These are phyloP conservation scores for Septoria petroselini DNA, from an alignment of 2,329 filamentous ascomycete species.

Conservation along the genomic window DNA sequence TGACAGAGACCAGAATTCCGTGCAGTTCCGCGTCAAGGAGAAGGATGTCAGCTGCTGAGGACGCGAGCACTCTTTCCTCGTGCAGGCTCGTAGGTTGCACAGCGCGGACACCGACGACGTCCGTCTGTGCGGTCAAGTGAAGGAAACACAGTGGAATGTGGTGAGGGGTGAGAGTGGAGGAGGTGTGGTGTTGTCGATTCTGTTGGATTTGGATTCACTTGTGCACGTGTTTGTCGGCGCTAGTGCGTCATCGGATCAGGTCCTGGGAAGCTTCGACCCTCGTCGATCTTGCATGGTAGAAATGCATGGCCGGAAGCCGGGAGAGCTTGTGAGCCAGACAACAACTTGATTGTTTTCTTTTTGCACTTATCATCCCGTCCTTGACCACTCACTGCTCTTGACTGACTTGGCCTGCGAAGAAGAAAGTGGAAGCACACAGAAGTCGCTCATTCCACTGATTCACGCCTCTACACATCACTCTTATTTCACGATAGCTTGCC, in stretches of 20 bases:
- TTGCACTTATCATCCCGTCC: neutral
- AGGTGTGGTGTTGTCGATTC: neutral
- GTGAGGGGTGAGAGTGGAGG: neutral
- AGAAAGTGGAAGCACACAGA: neutral
- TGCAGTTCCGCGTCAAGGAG: no score
- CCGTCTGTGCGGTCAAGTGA: no score
- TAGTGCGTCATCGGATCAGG: slow-evolving; percentile 10
- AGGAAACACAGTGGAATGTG: no score
- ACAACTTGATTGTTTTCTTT: neutral
- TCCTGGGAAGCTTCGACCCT: slow-evolving; percentile 1
- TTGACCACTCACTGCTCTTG: no score
- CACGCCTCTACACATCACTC: neutral
- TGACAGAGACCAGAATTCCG: no score
- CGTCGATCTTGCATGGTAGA: neutral
- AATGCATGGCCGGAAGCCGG: slow-evolving; percentile 6
- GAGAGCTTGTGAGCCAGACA: slow-evolving; percentile 5
- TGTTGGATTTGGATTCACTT: neutral
- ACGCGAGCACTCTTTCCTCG: no score
- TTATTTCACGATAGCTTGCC: neutral
- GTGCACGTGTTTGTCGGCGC: neutral
- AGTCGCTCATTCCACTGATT: no score
- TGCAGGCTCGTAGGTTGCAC: no score
- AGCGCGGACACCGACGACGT: no score
- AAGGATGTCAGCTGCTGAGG: no score
- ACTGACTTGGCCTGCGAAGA: neutral